A percentile compares a stretch with the other conserved stretches of the same genome.
These are phyloP conservation scores for Daucus carota DNA, from an alignment of 129 eudicot species.

Conservation along the genomic window DH1_v3.0 NC_030383.2:56622001-56622500, in stretches of 20 bases:
- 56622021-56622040: background rate
- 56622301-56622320: background rate
- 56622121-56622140: too few species aligned
- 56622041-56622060: background rate
- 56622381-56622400: background rate
- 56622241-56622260: background rate
- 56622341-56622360: background rate
- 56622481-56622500: slow-evolving; percentile 96
- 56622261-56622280: background rate
- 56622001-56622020: background rate
- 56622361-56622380: background rate
- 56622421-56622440: background rate
- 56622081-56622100: background rate
- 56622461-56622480: slow-evolving; percentile 13
- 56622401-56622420: background rate
- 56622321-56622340: background rate
- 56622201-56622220: background rate
- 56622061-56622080: background rate
- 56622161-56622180: background rate
- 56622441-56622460: slow-evolving; percentile 4
- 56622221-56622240: background rate
- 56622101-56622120: background rate
- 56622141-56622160: background rate
- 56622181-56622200: background rate
- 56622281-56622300: too few species aligned